phyloP scores from a whole-genome alignment of 805 yeast genomes.

The Lipomyces chichibuensis region DNA sequence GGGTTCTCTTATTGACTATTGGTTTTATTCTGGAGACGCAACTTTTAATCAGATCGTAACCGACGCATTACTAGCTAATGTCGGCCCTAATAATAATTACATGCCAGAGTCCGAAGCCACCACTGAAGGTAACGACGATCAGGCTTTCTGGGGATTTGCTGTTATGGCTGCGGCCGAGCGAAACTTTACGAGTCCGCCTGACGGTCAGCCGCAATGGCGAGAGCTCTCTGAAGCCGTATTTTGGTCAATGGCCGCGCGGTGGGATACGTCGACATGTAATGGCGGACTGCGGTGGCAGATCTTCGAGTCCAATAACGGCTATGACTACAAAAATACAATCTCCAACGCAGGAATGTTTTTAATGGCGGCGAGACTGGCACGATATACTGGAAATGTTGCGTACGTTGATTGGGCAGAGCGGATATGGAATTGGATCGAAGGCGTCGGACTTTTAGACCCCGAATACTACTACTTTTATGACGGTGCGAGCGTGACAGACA shows the following conservation, averaged over 20 bases:
- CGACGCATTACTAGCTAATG: slow-evolving; percentile 70
- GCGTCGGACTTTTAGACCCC: slow-evolving; percentile 49
- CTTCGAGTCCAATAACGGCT: slow-evolving; percentile 91
- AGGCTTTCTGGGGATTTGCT: slow-evolving; percentile 94
- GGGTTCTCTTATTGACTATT: slow-evolving; percentile 79
- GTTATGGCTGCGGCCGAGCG: slow-evolving; percentile 91
- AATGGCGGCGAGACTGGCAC: slow-evolving; percentile 78
- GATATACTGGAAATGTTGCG: slow-evolving; percentile 73
- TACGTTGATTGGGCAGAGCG: slow-evolving; percentile 71
- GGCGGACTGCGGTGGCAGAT: slow-evolving; percentile 98
- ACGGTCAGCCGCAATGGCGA: slow-evolving; percentile 72
- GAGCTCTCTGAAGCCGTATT: slow-evolving; percentile 84
- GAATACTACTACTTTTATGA: slow-evolving; percentile 54
- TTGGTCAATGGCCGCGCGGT: slow-evolving; percentile 85
- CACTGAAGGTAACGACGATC: slow-evolving; percentile 97
- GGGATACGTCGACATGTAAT: slow-evolving; percentile 74
- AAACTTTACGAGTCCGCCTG: slow-evolving; percentile 72
- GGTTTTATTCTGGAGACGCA: slow-evolving; percentile 68
- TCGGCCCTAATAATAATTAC: slow-evolving; percentile 72
- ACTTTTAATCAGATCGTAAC: slow-evolving; percentile 63
- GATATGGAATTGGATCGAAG: slow-evolving; percentile 74
- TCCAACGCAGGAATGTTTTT: slow-evolving; percentile 81
- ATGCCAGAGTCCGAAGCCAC: slow-evolving; percentile 86
- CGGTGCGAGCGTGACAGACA: slow-evolving; percentile 49
- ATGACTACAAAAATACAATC: slow-evolving; percentile 87